A percentile compares a stretch with the other conserved stretches of the same genome.
These are phyloP conservation scores for Calonectria pseudoreteaudii DNA, from an alignment of 2,329 filamentous ascomycete species.

Conservation along the genomic window DNA sequence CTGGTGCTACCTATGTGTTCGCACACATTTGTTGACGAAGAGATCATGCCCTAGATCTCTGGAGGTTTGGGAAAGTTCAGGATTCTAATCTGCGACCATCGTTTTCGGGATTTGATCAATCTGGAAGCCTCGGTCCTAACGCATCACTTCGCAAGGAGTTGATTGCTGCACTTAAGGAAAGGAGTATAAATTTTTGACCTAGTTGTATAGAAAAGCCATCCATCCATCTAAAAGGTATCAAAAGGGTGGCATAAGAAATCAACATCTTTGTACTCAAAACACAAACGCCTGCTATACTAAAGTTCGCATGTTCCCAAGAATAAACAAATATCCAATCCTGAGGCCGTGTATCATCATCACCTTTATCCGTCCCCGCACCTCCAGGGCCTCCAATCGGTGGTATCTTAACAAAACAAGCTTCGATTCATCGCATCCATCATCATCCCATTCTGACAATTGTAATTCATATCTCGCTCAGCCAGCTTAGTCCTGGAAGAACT, in stretches of 20 bases:
- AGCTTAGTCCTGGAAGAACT: slow-evolving; percentile 83
- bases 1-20: too few species aligned
- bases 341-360: slow-evolving; percentile 1
- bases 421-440: background rate
- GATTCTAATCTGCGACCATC: background rate
- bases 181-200: slow-evolving; percentile 13
- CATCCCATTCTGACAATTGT: background rate
- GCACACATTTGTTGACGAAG: too few species aligned
- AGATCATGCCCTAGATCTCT: too few species aligned
- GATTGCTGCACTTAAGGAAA: background rate
- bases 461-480: background rate
- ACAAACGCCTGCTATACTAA: slow-evolving; percentile 5
- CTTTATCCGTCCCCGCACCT: background rate
- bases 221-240: slow-evolving; percentile 27
- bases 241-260: background rate
- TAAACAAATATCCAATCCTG: background rate
- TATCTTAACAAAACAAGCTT: background rate
- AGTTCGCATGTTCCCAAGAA: background rate
- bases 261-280: slow-evolving; percentile 4
- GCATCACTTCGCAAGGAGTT: background rate
- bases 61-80: too few species aligned
- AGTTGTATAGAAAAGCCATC: slow-evolving; percentile 10
- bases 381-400: background rate
- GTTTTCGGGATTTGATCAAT: background rate
- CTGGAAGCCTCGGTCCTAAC: too few species aligned